Conservation (phyloP, 257 asterid genomes). For the Solanum etuberosum region DNA sequence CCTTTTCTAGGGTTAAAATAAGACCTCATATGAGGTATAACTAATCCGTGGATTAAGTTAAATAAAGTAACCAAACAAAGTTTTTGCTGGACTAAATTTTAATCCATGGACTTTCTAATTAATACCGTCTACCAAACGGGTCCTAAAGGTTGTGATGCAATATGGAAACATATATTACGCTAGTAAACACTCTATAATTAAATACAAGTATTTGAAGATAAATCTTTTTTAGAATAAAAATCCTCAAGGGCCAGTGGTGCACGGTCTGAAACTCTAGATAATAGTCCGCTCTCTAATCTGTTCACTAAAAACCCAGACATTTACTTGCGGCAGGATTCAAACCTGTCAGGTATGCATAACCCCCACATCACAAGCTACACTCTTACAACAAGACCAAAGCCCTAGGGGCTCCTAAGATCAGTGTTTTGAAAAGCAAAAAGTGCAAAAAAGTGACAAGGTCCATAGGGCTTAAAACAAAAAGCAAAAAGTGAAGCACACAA, state of each 20-base stretch:
- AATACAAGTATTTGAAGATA: background rate
- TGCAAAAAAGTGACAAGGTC: background rate
- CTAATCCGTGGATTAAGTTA: background rate
- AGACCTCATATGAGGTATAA: background rate
- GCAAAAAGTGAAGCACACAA: background rate
- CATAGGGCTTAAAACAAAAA: background rate
- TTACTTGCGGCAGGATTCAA: background rate
- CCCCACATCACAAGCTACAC: background rate
- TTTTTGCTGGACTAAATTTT: background rate
- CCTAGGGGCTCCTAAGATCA: background rate
- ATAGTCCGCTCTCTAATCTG: background rate
- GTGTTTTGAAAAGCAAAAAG: background rate
- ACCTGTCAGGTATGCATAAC: background rate
- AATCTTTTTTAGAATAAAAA: background rate
- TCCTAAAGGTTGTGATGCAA: background rate
- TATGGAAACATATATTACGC: background rate
- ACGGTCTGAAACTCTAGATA: background rate
- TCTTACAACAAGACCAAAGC: background rate
- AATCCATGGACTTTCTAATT: background rate
- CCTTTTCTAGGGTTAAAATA: background rate
- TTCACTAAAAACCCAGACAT: background rate
- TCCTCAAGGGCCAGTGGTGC: background rate
- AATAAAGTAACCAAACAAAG: background rate
- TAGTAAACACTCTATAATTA: background rate
- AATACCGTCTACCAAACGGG: background rate